Percentiles rank a stretch among this genome's conserved stretches.
These are phyloP conservation scores for Diaporthe sp. DNA, from an alignment of 2,329 filamentous ascomycete species.

Conservation along the genomic window DNA sequence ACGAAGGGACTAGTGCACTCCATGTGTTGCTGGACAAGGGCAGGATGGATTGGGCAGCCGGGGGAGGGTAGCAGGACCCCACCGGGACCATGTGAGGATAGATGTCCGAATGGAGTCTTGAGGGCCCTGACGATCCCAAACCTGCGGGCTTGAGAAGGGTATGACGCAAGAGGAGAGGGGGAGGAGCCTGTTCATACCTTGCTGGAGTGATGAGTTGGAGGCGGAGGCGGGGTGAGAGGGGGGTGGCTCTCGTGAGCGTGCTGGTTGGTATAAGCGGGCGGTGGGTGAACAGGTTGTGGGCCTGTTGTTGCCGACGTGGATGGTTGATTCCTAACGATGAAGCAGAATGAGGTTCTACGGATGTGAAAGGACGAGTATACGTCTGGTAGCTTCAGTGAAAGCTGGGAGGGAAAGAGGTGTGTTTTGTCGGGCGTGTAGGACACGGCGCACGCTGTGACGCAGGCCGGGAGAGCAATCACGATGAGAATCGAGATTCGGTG, in stretches of 20 bases:
- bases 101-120: not conserved
- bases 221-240: not conserved
- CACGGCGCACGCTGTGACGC: slow-evolving; percentile 32
- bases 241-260: not conserved
- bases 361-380: not conserved
- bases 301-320: not conserved
- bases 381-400: not conserved
- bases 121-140: slow-evolving; percentile 22
- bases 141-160: slow-evolving; percentile 3
- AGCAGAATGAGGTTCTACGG: not conserved
- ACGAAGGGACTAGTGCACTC: not conserved
- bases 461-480: slow-evolving; percentile 35
- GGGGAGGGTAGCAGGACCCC: slow-evolving; percentile 2
- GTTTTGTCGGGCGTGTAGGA: slow-evolving; percentile 22
- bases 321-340: not conserved
- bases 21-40: not conserved
- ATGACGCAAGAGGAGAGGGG: slow-evolving; percentile 11
- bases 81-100: not conserved
- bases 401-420: slow-evolving; percentile 1
- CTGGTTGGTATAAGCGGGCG: not conserved
- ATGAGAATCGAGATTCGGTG: slow-evolving; percentile 38
- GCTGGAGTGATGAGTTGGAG: not conserved
- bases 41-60: no score
- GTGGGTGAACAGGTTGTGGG: not conserved
- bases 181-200: slow-evolving; percentile 9